Evolutionary conservation across 2,329 filamentous ascomycete genomes (phyloP), one percentile per base, ranked within the genome.

Genomic region (Fusarium robinianum): DNA sequence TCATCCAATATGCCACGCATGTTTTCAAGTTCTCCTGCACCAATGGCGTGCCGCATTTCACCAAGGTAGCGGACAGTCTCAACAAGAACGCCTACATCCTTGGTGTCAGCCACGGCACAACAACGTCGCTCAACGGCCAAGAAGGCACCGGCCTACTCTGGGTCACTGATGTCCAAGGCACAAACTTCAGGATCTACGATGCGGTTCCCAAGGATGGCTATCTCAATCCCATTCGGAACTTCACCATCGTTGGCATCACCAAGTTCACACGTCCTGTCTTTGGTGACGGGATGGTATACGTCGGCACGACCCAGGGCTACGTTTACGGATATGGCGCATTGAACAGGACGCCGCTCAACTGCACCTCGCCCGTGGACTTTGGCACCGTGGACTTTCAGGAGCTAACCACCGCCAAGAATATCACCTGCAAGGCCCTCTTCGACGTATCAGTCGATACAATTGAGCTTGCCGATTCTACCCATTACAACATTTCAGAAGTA

Each of bases 251-350:
- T 0, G 76, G 75, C 1, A 71, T 75, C 4, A 76, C 71, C 31
- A 83, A 83, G 62, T 83, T 83, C 50, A 75, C 74, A 3, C 71
- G 79, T 2, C 76, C 79, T 2, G 77, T 79, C 3, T 82, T 83
- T 42, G 79, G 79, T 6, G 71, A 83, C 43, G 78, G 76, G 1
- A 71, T 74, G 42, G 72, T 75, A 3, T 83, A 81, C 47, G 61
- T 81, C n/a, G 76, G 75, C 8, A 77, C 74, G 1, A 75, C 66
- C 3, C 63, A 67, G 16, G 80, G 79, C 4, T 73, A 65, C 41
- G 58, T 83, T 14, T 80, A 81, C 19, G 78, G 70, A 2, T 81
- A 79, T 41, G 79, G 79, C 2, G 76, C 77, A 0, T 77, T 79
- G 0, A 75, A 78, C 18, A 80, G 76, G 25, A 56, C 70, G 4